Percentiles rank a stretch among this genome's conserved stretches.
phyloP scores from a whole-genome alignment of 2,329 filamentous ascomycete genomes.

The Boeremia exigua region DNA sequence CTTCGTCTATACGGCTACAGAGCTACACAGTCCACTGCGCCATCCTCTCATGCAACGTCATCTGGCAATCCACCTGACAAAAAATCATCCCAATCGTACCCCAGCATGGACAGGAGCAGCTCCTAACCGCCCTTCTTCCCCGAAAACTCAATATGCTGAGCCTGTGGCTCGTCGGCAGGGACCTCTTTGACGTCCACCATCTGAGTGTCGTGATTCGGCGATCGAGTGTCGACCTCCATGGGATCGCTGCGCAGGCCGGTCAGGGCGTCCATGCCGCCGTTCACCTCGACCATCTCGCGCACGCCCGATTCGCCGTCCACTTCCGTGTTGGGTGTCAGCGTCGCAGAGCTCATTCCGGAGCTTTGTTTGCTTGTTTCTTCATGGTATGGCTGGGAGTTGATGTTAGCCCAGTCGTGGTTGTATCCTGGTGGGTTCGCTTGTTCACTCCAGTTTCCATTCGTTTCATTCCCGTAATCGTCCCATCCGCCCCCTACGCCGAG shows the following conservation, averaged over 20 bases:
- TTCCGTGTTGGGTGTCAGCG: constrained; percentile 46
- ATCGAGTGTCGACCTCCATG: constrained; percentile 12
- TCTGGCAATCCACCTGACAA: too few species aligned
- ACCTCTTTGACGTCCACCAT: constrained; percentile 33
- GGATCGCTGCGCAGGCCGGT: constrained; percentile 27
- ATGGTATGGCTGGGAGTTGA: constrained; percentile 30
- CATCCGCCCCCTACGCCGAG: constrained; percentile 14
- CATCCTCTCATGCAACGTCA: too few species aligned
- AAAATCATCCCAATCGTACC: not conserved
- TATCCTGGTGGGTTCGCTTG: constrained; percentile 14
- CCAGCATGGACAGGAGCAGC: not conserved
- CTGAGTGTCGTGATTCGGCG: constrained; percentile 25
- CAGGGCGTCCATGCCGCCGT: constrained; percentile 30
- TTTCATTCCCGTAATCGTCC: constrained; percentile 20
- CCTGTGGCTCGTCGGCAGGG: constrained; percentile 13
- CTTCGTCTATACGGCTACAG: too few species aligned
- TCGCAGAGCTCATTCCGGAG: constrained; percentile 34
- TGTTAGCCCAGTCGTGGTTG: constrained; percentile 28
- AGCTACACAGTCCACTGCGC: too few species aligned
- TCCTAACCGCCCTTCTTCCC: constrained; percentile 35
- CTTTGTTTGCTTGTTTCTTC: constrained; percentile 17
- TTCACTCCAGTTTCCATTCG: constrained; percentile 28
- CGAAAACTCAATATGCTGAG: constrained; percentile 32
- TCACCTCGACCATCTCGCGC: constrained; percentile 37
- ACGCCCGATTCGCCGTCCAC: constrained; percentile 25